phyloP scores from a whole-genome alignment of 352 stramenopile species.

The Elongisporangium senticosum region DNA sequence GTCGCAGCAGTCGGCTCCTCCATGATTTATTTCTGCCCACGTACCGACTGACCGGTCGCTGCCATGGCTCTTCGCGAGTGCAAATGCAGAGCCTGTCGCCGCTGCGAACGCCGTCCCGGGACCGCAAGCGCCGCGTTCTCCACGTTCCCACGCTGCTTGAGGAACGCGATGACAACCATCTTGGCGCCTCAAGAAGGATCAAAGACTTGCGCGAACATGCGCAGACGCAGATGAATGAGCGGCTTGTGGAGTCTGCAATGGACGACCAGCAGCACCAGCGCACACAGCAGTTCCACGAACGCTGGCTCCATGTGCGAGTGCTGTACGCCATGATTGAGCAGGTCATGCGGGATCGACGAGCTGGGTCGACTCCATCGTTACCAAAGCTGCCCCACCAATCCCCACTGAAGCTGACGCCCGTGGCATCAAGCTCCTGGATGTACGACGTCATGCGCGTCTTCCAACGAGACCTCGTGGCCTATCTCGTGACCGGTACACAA shows the following conservation, averaged over 20 bases:
- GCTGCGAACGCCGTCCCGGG: not conserved
- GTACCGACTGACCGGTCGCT: not conserved
- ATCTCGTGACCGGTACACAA: slow-evolving; percentile 28
- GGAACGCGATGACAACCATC: slow-evolving; percentile 8
- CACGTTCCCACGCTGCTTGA: slow-evolving; percentile 2
- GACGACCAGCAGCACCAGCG: slow-evolving; percentile 32
- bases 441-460: slow-evolving; percentile 27
- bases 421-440: slow-evolving; percentile 19
- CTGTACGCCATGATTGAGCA: slow-evolving; percentile 43
- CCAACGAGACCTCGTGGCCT: slow-evolving; percentile 15
- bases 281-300: slow-evolving; percentile 25
- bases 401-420: not conserved
- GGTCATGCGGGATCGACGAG: slow-evolving; percentile 10
- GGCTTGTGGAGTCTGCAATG: slow-evolving; percentile 7
- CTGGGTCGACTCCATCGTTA: not conserved
- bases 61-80: slow-evolving; percentile 6
- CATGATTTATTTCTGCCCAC: not conserved
- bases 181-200: slow-evolving; percentile 11
- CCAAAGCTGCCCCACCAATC: not conserved
- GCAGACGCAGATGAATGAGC: slow-evolving; percentile 12
- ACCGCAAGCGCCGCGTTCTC: slow-evolving; percentile 20
- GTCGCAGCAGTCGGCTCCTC: not conserved
- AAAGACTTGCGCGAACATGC: slow-evolving; percentile 38
- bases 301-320: slow-evolving; percentile 37
- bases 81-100: slow-evolving; percentile 4